phyloP scores from a whole-genome alignment of 1,284 basidiomycete genomes.

The Ceratobasidium theobromae region DNA sequence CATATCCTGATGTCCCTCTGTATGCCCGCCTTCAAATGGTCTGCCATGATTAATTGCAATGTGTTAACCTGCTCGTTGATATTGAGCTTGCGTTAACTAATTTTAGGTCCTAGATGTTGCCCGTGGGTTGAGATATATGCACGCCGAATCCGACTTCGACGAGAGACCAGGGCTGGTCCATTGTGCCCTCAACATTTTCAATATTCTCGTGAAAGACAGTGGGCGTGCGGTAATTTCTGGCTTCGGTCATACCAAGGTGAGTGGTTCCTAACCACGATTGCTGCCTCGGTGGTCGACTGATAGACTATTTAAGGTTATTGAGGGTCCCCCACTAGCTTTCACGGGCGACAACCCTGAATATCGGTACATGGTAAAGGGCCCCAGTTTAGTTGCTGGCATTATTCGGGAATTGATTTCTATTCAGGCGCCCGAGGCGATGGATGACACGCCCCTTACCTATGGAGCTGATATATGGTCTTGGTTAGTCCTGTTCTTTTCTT shows the following conservation, averaged over 20 bases:
- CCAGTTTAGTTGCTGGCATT: too few species aligned
- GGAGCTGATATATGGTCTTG: constrained; percentile 29
- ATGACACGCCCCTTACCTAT: background rate
- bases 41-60: too few species aligned
- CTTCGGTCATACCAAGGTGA: constrained; percentile 27
- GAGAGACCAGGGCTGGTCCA: constrained; percentile 16
- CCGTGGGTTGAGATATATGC: constrained; percentile 24
- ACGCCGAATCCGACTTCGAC: background rate
- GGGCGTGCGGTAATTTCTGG: constrained; percentile 26
- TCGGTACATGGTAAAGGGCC: constrained; percentile 28
- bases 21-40: constrained; percentile 16
- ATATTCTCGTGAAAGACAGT: constrained; percentile 28
- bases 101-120: constrained; percentile 5
- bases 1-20: background rate
- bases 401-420: background rate
- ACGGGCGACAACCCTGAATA: constrained; percentile 27
- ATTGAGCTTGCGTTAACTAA: background rate
- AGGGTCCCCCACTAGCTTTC: constrained; percentile 7
- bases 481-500: background rate
- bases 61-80: background rate
- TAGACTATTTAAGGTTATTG: background rate
- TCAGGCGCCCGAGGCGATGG: constrained; percentile 20
- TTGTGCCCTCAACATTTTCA: constrained; percentile 11
- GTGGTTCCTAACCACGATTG: background rate
- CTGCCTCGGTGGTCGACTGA: background rate